Conservation (phyloP, 2,329 filamentous ascomycete species). For the Fusarium sacchari region DNA sequence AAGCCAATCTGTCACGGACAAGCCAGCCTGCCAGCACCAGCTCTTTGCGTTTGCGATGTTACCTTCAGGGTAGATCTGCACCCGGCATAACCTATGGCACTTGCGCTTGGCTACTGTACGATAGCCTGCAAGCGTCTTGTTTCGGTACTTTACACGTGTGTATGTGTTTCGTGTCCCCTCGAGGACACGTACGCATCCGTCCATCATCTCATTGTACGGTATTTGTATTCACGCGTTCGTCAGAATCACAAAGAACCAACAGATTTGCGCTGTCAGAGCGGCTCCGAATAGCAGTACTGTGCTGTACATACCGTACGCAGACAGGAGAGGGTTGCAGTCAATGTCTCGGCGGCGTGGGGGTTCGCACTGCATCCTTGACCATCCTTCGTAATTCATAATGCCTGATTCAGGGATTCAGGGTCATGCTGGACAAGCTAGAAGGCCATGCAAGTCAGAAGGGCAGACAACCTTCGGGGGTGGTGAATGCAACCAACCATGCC, state of each 20-base stretch:
- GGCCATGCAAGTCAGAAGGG: constrained; percentile 44
- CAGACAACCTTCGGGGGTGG: constrained; percentile 37
- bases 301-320: not conserved
- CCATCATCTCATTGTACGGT: constrained; percentile 4
- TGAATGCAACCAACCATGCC: constrained; percentile 5
- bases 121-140: not conserved
- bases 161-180: constrained; percentile 20
- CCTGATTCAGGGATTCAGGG: constrained; percentile 38
- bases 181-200: constrained; percentile 22
- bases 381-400: constrained; percentile 32
- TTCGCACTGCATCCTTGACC: constrained; percentile 20
- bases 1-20: not conserved
- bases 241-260: constrained; percentile 3
- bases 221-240: constrained; percentile 31
- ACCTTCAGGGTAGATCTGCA: constrained; percentile 32
- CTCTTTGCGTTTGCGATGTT: constrained; percentile 22
- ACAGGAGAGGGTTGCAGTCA: constrained; percentile 24
- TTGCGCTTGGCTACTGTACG: not conserved
- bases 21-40: constrained; percentile 6
- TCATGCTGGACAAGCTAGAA: constrained; percentile 29
- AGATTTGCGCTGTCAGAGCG: constrained; percentile 3
- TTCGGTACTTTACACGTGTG: constrained; percentile 29
- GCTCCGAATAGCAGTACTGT: constrained; percentile 13
- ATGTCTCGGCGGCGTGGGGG: constrained; percentile 43
- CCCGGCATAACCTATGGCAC: constrained; percentile 9